Evolutionary conservation across 129 eudicot genomes (phyloP), one percentile per base, ranked within the genome.

Genomic region (Chrysanthemum lavandulifolium): DNA sequence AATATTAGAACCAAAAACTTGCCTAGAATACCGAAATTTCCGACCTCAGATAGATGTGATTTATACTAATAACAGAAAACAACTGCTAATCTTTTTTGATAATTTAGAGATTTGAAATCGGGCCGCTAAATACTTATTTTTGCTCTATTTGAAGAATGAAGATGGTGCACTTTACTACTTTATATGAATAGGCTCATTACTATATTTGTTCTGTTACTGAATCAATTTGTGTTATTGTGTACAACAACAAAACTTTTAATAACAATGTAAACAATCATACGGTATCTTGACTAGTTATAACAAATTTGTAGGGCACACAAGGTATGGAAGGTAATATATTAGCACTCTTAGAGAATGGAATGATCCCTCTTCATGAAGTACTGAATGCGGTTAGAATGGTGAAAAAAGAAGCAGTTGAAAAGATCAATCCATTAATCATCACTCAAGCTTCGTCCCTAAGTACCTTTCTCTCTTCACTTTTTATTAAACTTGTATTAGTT

Each of bases 371-470:
- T 60, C 73, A 71, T 68, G 85, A 66, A 18, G 81, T 84, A 51
- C 56, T 60, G 14, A 82, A 81, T 70, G 89, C 84, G 21, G 23
- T 86, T 43, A 84, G 76, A 75, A 68, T 51, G 66, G 76, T 82
- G 27, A 82, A 79, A 76, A 78, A 79, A 72, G 90, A 67, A 56
- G 78, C 78, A 18, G 58, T 50, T 61, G 85, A 78, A n/a, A 69
- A 73, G 19, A 47, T 72, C 11, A 76, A 91, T 68, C 87, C 97
- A 8, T 29, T 85, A 10, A 77, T 91, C 51, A 63, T 91, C 62
- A 82, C 92, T 62, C 88, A 82, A 73, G 95, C 95, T 69, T 82
- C 89, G 47, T 70, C 80, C 16, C 73, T 85, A 36, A 74, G 95
- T 91, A 80, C 82, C 11, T 72, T 40, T 66, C 14, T 54, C 1